Percentiles rank a stretch among this genome's conserved stretches.
Evolutionary conservation across 2,329 filamentous ascomycete genomes (phyloP).

Genomic region (Pseudogymnoascus sp.): DNA sequence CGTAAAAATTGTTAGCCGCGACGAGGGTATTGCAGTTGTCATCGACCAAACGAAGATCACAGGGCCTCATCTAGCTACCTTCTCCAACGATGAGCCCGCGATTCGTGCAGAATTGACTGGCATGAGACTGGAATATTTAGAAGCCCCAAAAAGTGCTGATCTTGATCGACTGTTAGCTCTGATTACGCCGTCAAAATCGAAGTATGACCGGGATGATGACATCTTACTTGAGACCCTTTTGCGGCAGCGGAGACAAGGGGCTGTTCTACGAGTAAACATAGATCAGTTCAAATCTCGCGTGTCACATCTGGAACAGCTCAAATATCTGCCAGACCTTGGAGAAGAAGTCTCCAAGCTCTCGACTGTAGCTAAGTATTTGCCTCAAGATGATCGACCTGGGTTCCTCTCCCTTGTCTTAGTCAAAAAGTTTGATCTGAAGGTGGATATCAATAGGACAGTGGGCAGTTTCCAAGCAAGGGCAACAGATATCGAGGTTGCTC

Average conservation of each 20-base stretch:
- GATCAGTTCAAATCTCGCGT: slow-evolving; percentile 56
- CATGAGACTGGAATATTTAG: slow-evolving; percentile 64
- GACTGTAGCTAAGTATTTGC: slow-evolving; percentile 86
- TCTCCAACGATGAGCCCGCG: slow-evolving; percentile 46
- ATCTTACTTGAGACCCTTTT: slow-evolving; percentile 90
- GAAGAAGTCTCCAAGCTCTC: slow-evolving; percentile 76
- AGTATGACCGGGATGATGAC: slow-evolving; percentile 80
- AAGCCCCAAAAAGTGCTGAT: slow-evolving; percentile 67
- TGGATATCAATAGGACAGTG: slow-evolving; percentile 60
- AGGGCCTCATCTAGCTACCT: slow-evolving; percentile 55
- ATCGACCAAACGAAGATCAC: slow-evolving; percentile 68
- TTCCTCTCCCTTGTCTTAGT: slow-evolving; percentile 67
- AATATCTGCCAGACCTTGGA: slow-evolving; percentile 60
- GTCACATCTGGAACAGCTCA: slow-evolving; percentile 55
- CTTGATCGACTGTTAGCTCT: slow-evolving; percentile 74
- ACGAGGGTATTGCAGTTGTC: slow-evolving; percentile 61
- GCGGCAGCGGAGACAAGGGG: slow-evolving; percentile 76
- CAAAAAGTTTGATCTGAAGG: slow-evolving; percentile 50
- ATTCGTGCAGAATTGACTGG: slow-evolving; percentile 56
- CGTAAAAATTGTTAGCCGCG: slow-evolving; percentile 70
- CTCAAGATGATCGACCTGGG: slow-evolving; percentile 89
- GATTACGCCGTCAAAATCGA: slow-evolving; percentile 84
- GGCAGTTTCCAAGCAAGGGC: slow-evolving; percentile 55
- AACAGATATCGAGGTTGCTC: slow-evolving; percentile 60
- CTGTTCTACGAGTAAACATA: slow-evolving; percentile 65